Percentiles rank a stretch among this genome's conserved stretches.
These are phyloP conservation scores for Colletotrichum cordylinicola DNA, from an alignment of 2,329 filamentous ascomycete species.

Conservation along the genomic window DNA sequence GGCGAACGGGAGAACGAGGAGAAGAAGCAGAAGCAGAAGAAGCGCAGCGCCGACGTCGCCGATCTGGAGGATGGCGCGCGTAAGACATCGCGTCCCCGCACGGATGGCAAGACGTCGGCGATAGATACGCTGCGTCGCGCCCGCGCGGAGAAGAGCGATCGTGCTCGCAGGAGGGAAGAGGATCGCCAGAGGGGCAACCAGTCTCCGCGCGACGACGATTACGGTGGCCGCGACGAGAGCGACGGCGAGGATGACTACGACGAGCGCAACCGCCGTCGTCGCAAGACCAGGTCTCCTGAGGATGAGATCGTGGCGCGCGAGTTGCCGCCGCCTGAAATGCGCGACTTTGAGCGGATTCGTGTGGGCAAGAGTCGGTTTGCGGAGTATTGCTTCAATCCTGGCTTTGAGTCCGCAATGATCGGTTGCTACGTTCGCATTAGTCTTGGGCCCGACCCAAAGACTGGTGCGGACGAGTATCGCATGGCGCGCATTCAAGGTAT, in stretches of 20 bases:
- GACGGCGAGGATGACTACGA: constrained; percentile 64
- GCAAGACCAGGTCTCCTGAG: constrained; percentile 59
- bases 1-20: constrained; percentile 68
- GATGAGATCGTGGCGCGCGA: constrained; percentile 73
- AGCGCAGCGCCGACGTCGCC: constrained; percentile 79
- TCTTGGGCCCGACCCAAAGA: constrained; percentile 77
- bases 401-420: constrained; percentile 80
- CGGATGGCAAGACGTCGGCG: constrained; percentile 70
- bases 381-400: constrained; percentile 91
- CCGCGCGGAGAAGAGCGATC: constrained; percentile 69
- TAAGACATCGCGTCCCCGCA: constrained; percentile 76
- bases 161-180: constrained; percentile 67
- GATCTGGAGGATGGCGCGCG: constrained; percentile 80
- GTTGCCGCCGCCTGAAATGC: constrained; percentile 73
- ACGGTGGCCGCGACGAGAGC: constrained; percentile 71
- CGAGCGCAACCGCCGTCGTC: constrained; percentile 37
- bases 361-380: constrained; percentile 87
- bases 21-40: constrained; percentile 67
- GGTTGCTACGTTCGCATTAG: constrained; percentile 88
- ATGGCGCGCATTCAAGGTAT: constrained; percentile 87
- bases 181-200: constrained; percentile 59
- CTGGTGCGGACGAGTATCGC: constrained; percentile 80
- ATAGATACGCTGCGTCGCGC: constrained; percentile 74
- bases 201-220: constrained; percentile 50
- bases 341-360: constrained; percentile 84